phyloP scores from a whole-genome alignment of 2,329 filamentous ascomycete species.

The Fusarium sp. region DNA sequence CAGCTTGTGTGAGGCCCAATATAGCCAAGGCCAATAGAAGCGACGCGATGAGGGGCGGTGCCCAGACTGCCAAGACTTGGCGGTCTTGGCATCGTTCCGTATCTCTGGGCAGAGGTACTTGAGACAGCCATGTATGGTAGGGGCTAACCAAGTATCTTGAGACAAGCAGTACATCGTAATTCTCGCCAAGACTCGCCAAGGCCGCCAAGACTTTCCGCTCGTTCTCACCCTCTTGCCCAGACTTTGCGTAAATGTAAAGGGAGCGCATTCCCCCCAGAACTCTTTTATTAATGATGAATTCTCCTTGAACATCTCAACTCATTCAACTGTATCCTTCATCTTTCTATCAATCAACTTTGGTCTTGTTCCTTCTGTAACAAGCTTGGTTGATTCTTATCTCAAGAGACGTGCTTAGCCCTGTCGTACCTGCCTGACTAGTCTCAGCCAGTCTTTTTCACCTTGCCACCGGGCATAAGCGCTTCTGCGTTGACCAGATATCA shows the following conservation, averaged over 20 bases:
- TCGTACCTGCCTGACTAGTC: constrained; percentile 28
- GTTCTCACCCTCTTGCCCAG: constrained; percentile 52
- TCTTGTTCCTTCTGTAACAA: constrained; percentile 10
- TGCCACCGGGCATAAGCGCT: constrained; percentile 7
- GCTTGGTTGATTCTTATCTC: background rate
- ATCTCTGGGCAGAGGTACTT: constrained; percentile 34
- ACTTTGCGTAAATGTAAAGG: constrained; percentile 53
- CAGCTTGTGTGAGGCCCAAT: constrained; percentile 47
- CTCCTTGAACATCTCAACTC: constrained; percentile 43
- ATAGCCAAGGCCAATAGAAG: constrained; percentile 48
- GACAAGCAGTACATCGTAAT: constrained; percentile 33
- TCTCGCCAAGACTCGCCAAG: constrained; percentile 51
- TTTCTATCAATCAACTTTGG: constrained; percentile 6
- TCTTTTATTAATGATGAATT: constrained; percentile 37
- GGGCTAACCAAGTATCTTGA: constrained; percentile 8
- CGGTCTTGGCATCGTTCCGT: constrained; percentile 51
- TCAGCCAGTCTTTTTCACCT: constrained; percentile 15
- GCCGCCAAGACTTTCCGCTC: constrained; percentile 55
- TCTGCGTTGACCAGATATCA: constrained; percentile 37
- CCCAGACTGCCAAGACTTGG: constrained; percentile 57
- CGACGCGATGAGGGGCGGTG: constrained; percentile 49
- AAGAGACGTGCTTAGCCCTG: constrained; percentile 14
- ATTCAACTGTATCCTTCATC: constrained; percentile 9
- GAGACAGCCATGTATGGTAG: fast-evolving
- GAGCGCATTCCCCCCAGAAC: constrained; percentile 49